phyloP scores from a whole-genome alignment of 1,139 yeast genomes.

The Yamadazyma blattariae region DNA sequence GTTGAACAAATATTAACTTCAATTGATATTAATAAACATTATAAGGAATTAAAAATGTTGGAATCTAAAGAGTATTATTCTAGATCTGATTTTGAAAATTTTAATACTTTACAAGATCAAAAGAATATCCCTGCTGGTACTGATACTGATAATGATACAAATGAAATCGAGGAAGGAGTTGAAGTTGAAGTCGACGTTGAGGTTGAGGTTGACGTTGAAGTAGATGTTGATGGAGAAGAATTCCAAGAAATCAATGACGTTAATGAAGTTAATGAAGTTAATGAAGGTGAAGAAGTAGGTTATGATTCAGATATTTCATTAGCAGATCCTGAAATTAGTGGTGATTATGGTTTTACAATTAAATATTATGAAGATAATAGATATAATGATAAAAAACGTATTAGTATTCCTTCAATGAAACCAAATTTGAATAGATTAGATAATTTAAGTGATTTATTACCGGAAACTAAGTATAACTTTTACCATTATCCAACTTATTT shows the following conservation, averaged over 20 bases:
- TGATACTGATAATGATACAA: background rate
- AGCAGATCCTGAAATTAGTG: slow-evolving; percentile 51
- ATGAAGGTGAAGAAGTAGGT: slow-evolving; percentile 19
- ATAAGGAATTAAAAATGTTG: slow-evolving; percentile 17
- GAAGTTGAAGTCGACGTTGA: background rate
- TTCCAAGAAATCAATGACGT: background rate
- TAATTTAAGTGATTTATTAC: slow-evolving; percentile 25
- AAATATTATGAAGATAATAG: slow-evolving; percentile 25
- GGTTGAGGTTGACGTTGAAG: background rate
- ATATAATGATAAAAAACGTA: slow-evolving; percentile 5
- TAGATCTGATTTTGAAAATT: slow-evolving; percentile 31
- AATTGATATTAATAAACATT: slow-evolving; percentile 23
- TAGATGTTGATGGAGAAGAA: background rate
- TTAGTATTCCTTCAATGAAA: slow-evolving; percentile 30
- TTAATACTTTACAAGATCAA: background rate
- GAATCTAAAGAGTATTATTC: slow-evolving; percentile 21
- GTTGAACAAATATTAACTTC: slow-evolving; percentile 23
- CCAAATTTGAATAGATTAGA: slow-evolving; percentile 29
- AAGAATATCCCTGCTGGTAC: too few species aligned
- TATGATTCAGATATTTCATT: slow-evolving; percentile 48
- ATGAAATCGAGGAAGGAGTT: background rate
- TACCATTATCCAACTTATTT: slow-evolving; percentile 26
- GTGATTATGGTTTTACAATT: slow-evolving; percentile 50
- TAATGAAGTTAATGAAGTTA: background rate
- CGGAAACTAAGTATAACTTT: slow-evolving; percentile 27